Evolutionary conservation across 2,329 filamentous ascomycete species (phyloP), one percentile per base, ranked within the genome.

Genomic region (Penicillium janthinellum): DNA sequence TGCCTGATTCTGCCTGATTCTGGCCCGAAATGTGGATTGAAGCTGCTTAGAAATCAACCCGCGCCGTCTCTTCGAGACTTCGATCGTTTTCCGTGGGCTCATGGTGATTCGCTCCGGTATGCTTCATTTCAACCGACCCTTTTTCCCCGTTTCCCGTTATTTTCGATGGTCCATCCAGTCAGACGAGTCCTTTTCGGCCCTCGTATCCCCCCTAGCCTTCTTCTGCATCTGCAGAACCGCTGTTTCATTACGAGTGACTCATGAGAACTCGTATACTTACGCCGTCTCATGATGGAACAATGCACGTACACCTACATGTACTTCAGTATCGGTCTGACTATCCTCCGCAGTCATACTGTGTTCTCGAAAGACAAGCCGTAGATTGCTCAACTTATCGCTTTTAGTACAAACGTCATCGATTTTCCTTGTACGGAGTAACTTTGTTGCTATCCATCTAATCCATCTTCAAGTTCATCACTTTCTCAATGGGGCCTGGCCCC

Each of bases 1-100:
- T 25, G 41, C 20, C 20, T 45, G 2, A 4, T 45, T 45, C 42
- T 45, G 42, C 42, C 42, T 45, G 44, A 20, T 47, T 47, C 44
- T n/a, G 25, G 25, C 14, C 44, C 11, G 15, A 11, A n/a, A 8
- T 11, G 7, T 47, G 55, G 49, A 52, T 15, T 12, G 2, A 22
- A 39, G 28, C n/a, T 67, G 69, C 66, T 71, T 71, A 71, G 69
- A 71, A 71, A 71, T 70, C 69, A 66, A 62, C 25, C 20, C 4
- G 5, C 22, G 14, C 20, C 25, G 22, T 31, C 38, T 31, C 22
- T 20, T 22, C 37, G 28, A 11, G 12, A 34, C 28, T 58, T 53
- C 56, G 39, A 47, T 41, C 37, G n/a, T 37, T 15, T 58, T 47
- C 39, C 20, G 25, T 53, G 37, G 51, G 28, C 17, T 42, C 38